These are phyloP conservation scores for Starmera stellimalicola DNA, from an alignment of 1,139 yeast genomes.

Conservation along the genomic window DNA sequence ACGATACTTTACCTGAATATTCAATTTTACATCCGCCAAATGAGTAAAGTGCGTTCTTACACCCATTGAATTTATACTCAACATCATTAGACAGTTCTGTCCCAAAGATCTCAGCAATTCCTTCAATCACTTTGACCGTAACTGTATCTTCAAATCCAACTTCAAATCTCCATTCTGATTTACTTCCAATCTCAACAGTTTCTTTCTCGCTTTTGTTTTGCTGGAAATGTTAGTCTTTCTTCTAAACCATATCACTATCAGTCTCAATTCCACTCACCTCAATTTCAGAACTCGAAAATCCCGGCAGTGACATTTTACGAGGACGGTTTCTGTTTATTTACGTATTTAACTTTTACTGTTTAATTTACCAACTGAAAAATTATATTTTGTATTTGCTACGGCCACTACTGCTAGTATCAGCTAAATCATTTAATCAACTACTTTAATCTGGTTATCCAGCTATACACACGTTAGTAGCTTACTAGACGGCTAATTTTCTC, in stretches of 20 bases:
- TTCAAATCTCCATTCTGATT: conserved; percentile 83
- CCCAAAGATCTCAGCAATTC: conserved; percentile 86
- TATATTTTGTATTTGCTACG: too few relatives aligned
- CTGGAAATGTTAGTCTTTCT: conserved; percentile 1
- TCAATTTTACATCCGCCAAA: conserved; percentile 46
- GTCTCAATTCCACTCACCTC: not conserved
- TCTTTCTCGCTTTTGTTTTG: conserved; percentile 6
- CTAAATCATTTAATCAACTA: too few relatives aligned
- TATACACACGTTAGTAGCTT: not conserved
- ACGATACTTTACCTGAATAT: conserved; percentile 29
- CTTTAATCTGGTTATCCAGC: too few relatives aligned
- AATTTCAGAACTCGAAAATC: not conserved
- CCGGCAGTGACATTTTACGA: not conserved
- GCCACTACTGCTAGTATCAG: too few relatives aligned
- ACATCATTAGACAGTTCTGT: conserved; percentile 77
- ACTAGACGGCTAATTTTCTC: conserved; percentile 7
- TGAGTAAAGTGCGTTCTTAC: conserved; percentile 54
- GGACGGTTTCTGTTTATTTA: too few relatives aligned
- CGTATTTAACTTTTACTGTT: too few relatives aligned
- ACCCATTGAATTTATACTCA: conserved; percentile 49
- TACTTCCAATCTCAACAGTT: conserved; percentile 28
- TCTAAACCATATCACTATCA: not conserved
- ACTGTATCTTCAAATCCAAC: conserved; percentile 50
- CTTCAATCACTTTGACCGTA: conserved; percentile 43
- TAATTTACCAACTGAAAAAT: too few relatives aligned